These are phyloP conservation scores for Russula sp. DNA, from an alignment of 768 basidiomycete genomes.

Conservation along the genomic window DNA sequence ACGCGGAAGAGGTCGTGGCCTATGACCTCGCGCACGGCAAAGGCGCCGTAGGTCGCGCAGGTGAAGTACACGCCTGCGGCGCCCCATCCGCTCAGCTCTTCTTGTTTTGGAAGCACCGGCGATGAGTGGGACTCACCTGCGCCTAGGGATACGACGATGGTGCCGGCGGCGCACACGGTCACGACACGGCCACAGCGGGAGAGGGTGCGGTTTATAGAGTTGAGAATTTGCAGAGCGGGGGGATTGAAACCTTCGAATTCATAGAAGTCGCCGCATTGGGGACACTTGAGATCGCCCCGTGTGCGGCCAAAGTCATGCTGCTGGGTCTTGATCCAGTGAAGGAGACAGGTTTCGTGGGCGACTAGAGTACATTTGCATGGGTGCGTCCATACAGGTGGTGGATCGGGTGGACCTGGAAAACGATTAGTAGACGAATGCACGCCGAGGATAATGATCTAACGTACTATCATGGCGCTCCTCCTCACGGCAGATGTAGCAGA, in stretches of 20 bases:
- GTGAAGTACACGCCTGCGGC: slow-evolving; percentile 41
- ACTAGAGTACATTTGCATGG: slow-evolving; percentile 77
- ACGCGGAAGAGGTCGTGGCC: slow-evolving; percentile 53
- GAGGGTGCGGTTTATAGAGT: slow-evolving; percentile 45
- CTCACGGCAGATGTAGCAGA: slow-evolving; percentile 78
- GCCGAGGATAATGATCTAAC: neutral
- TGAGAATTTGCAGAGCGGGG: slow-evolving; percentile 42
- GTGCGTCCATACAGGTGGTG: slow-evolving; percentile 63
- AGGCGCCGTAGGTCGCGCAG: slow-evolving; percentile 64
- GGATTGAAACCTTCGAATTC: slow-evolving; percentile 64
- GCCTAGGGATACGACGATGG: slow-evolving; percentile 49
- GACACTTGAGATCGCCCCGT: slow-evolving; percentile 68
- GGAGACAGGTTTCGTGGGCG: slow-evolving; percentile 73
- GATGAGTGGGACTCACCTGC: slow-evolving; percentile 43
- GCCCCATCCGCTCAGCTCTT: slow-evolving; percentile 31
- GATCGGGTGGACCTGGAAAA: slow-evolving; percentile 38
- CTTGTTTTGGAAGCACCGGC: slow-evolving; percentile 12
- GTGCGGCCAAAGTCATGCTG: slow-evolving; percentile 50
- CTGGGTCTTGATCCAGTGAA: slow-evolving; percentile 72
- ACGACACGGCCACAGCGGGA: slow-evolving; percentile 48
- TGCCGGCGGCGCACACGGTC: slow-evolving; percentile 45
- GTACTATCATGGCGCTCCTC: slow-evolving; percentile 52
- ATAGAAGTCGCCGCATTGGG: slow-evolving; percentile 65
- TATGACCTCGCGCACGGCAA: slow-evolving; percentile 62
- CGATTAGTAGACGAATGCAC: neutral